phyloP scores from a whole-genome alignment of 1,284 basidiomycete species.

The Cryptococcus amylolentus region DNA sequence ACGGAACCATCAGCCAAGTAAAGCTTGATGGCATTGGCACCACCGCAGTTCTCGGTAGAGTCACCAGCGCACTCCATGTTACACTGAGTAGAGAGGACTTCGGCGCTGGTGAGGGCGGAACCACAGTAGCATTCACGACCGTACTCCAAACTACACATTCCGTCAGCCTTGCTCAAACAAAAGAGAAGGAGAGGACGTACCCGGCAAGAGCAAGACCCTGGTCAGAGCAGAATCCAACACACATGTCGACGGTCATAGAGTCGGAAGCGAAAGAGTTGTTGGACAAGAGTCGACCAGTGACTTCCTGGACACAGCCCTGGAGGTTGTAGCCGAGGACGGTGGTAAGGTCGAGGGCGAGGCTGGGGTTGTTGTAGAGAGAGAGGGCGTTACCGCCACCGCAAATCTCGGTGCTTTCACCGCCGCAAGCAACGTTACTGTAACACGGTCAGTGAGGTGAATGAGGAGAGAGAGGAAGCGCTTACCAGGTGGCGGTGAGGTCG shows the following conservation, averaged over 20 bases:
- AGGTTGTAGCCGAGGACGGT: conserved; percentile 6
- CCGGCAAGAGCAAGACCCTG: conserved; percentile 1
- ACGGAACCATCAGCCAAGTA: conserved; percentile 1
- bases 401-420: conserved; percentile 5
- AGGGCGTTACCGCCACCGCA: conserved; percentile 16
- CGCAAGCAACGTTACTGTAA: conserved; percentile 8
- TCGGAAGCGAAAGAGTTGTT: conserved; percentile 14
- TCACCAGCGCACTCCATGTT: conserved; percentile 22
- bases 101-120: conserved; percentile 15
- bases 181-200: conserved; percentile 9
- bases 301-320: conserved; percentile 19
- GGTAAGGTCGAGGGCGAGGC: conserved; percentile 6
- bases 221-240: conserved; percentile 22
- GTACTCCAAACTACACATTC: conserved; percentile 21
- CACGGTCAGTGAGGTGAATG: too few species aligned
- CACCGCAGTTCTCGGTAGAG: conserved; percentile 17
- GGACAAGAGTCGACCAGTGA: conserved; percentile 21
- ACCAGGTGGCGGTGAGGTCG: conserved; percentile 4
- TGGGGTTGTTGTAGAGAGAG: conserved; percentile 17
- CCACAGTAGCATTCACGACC: conserved; percentile 22
- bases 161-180: conserved; percentile 16
- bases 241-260: conserved; percentile 27
- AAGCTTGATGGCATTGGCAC: conserved; percentile 21
- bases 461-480: too few species aligned
- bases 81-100: conserved; percentile 17